Evolutionary conservation across 768 basidiomycete species (phyloP).

Genomic region (Porphyrellus cyaneotinctus): DNA sequence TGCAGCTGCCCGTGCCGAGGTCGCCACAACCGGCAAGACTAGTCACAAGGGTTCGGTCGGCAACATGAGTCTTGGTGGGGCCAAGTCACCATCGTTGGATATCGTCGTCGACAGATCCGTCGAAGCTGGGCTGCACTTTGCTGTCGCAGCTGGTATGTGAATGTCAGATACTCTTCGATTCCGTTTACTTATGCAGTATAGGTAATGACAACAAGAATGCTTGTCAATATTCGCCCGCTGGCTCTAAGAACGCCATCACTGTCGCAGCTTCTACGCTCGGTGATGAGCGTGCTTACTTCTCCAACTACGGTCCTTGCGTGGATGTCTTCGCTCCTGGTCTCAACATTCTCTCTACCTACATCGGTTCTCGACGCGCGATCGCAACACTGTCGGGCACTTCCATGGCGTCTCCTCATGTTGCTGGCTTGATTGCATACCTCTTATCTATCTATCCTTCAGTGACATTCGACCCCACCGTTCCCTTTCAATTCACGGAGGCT

Average conservation of each 20-base stretch:
- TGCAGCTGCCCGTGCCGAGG: conserved; percentile 58
- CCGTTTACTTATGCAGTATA: conserved; percentile 20
- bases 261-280: conserved; percentile 86
- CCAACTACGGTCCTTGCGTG: conserved; percentile 87
- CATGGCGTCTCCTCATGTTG: conserved; percentile 93
- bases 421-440: conserved; percentile 88
- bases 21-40: conserved; percentile 69
- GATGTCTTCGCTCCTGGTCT: conserved; percentile 91
- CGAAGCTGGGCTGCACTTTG: conserved; percentile 83
- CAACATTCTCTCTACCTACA: conserved; percentile 89
- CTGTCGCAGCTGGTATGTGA: conserved; percentile 88
- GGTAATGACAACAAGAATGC: conserved; percentile 85
- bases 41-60: conserved; percentile 91
- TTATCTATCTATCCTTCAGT: conserved; percentile 79
- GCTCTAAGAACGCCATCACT: conserved; percentile 84
- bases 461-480: conserved; percentile 53
- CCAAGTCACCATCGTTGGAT: conserved; percentile 84
- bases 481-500: conserved; percentile 35
- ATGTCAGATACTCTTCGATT: neutral
- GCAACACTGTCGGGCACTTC: conserved; percentile 86
- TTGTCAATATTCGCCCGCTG: conserved; percentile 90
- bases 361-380: conserved; percentile 52
- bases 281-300: conserved; percentile 87
- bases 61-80: conserved; percentile 97
- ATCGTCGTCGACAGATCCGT: conserved; percentile 83